A percentile compares a stretch with the other conserved stretches of the same genome.
phyloP scores from a whole-genome alignment of 495 filamentous ascomycete species.

The Hypoxylon intermedium region DNA sequence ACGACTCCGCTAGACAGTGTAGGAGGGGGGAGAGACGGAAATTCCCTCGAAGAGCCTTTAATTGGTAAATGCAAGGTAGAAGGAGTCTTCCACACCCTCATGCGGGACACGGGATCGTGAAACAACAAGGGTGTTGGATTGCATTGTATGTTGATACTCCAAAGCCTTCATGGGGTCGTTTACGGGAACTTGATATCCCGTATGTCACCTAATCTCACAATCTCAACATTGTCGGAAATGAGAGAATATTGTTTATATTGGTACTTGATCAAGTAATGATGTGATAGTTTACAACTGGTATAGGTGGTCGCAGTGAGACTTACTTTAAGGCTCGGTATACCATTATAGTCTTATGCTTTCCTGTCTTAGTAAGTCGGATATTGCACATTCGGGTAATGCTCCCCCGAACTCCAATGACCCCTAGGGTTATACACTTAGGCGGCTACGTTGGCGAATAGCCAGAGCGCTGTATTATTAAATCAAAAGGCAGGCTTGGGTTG shows the following conservation, averaged over 20 bases:
- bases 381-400: conserved; percentile 30
- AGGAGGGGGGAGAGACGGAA: conserved; percentile 12
- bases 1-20: conserved; percentile 6
- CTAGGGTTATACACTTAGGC: conserved; percentile 1
- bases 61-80: conserved; percentile 26
- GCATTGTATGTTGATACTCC: conserved; percentile 9
- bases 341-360: conserved; percentile 11
- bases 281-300: not conserved
- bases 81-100: conserved; percentile 32
- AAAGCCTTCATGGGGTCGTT: conserved; percentile 9
- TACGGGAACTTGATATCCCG: conserved; percentile 28
- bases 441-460: not conserved
- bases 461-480: conserved; percentile 3
- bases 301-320: not conserved
- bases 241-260: not conserved
- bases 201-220: conserved; percentile 3
- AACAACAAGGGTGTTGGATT: conserved; percentile 28
- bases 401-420: conserved; percentile 6
- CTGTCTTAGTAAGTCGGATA: conserved; percentile 29
- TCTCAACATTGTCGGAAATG: conserved; percentile 6
- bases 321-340: conserved; percentile 1
- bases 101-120: conserved; percentile 29
- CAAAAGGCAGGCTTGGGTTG: not conserved
- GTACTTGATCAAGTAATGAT: not conserved
- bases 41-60: conserved; percentile 5